Percentiles rank a stretch among this genome's conserved stretches.
Conservation (phyloP, 139 green algal genomes). For the Auxenochlorella protothecoides region DNA sequence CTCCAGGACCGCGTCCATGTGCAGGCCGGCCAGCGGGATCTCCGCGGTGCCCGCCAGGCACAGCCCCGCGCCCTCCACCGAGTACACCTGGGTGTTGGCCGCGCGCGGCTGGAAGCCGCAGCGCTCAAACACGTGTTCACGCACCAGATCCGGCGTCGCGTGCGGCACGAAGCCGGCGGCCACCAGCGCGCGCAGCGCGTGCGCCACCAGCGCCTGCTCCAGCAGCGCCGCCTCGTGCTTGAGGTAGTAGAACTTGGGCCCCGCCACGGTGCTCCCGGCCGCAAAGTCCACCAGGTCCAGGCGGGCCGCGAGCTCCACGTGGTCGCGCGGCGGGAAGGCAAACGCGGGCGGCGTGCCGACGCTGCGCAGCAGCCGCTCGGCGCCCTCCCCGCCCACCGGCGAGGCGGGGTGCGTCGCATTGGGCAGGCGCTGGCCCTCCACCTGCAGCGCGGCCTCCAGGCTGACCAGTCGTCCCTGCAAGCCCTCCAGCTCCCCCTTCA, state of each 20-base stretch:
- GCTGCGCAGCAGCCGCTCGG: slow-evolving; percentile 31
- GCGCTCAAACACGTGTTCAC: slow-evolving; percentile 83
- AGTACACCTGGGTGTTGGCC: slow-evolving; percentile 93
- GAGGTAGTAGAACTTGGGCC: slow-evolving; percentile 92
- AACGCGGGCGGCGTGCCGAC: slow-evolving; percentile 51
- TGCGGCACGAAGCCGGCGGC: slow-evolving; percentile 75
- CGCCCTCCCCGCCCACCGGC: slow-evolving; percentile 76
- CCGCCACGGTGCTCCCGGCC: slow-evolving; percentile 55
- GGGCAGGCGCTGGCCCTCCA: slow-evolving; percentile 81
- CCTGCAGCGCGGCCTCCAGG: slow-evolving; percentile 70
- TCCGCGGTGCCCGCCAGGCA: slow-evolving; percentile 95
- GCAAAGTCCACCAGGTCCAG: slow-evolving; percentile 86
- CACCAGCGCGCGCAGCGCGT: slow-evolving; percentile 12
- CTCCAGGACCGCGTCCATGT: slow-evolving; percentile 79
- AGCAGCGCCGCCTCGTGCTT: slow-evolving; percentile 79
- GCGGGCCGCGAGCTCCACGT: slow-evolving; percentile 59
- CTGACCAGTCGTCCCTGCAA: slow-evolving; percentile 52
- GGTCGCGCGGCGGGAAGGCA: slow-evolving; percentile 67
- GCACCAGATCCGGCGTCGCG: slow-evolving; percentile 91
- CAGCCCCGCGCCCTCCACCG: slow-evolving; percentile 59
- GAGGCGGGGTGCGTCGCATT: slow-evolving; percentile 87
- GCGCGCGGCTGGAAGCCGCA: slow-evolving; percentile 95
- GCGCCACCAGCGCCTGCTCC: slow-evolving; percentile 81
- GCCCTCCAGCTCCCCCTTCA: slow-evolving; percentile 79
- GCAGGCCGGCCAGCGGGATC: slow-evolving; percentile 80